Conservation (phyloP, 805 yeast species). For the Wickerhamomyces chaumierensis region DNA sequence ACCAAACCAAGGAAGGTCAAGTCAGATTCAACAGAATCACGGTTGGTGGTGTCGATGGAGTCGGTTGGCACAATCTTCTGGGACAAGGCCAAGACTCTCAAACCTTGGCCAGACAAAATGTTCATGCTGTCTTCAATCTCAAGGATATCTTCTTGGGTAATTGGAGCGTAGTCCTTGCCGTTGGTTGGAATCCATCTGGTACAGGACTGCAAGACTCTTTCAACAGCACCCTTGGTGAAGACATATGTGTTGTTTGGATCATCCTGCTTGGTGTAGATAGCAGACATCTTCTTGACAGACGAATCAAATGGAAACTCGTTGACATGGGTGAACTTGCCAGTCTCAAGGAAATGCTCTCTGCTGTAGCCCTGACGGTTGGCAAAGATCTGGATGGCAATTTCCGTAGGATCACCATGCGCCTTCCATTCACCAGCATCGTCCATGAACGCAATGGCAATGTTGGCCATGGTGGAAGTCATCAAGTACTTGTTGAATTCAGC, state of each 20-base stretch:
- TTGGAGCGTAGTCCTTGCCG: constrained; percentile 15
- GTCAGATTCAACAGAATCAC: constrained; percentile 38
- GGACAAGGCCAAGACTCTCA: constrained; percentile 68
- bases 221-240: constrained; percentile 70
- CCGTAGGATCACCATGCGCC: constrained; percentile 86
- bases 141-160: constrained; percentile 29
- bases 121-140: constrained; percentile 45
- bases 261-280: constrained; percentile 33
- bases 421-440: constrained; percentile 45
- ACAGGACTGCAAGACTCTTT: constrained; percentile 51
- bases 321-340: constrained; percentile 26
- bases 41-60: constrained; percentile 19
- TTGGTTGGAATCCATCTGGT: constrained; percentile 27
- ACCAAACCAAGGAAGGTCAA: constrained; percentile 55
- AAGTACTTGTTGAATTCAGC: constrained; percentile 34
- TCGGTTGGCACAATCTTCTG: constrained; percentile 24
- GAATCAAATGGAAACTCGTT: constrained; percentile 71
- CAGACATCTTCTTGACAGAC: constrained; percentile 61
- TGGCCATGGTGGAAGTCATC: constrained; percentile 63
- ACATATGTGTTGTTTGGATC: constrained; percentile 21
- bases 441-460: constrained; percentile 56
- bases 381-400: constrained; percentile 77
- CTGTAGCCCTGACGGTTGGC: constrained; percentile 44
- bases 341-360: constrained; percentile 32
- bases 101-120: constrained; percentile 50